phyloP scores from a whole-genome alignment of 495 filamentous ascomycete species.

The Talaromyces nanjingensis region DNA sequence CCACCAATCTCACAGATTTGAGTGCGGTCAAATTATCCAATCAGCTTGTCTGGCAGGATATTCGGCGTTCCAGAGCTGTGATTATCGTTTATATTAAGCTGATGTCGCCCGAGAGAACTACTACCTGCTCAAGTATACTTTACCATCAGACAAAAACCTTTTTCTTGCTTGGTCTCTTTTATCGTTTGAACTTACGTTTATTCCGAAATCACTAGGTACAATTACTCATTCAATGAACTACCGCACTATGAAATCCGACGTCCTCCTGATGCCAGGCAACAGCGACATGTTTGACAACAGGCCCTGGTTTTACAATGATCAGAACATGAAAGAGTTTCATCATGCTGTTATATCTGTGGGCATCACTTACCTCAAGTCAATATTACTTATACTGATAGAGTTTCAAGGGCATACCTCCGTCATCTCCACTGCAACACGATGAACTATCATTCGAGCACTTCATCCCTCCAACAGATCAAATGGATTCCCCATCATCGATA shows the following conservation, averaged over 20 bases:
- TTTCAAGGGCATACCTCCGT: background rate
- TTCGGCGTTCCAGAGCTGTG: background rate
- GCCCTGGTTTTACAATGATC: background rate
- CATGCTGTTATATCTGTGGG: background rate
- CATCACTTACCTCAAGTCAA: background rate
- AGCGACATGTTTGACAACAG: background rate
- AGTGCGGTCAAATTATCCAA: background rate
- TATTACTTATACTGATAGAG: background rate
- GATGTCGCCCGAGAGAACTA: background rate
- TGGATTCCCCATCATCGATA: background rate
- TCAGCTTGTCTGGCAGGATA: background rate
- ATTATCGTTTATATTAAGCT: conserved; percentile 4
- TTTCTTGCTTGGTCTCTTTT: background rate
- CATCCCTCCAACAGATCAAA: background rate
- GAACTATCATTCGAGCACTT: conserved; percentile 6
- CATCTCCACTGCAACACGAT: background rate
- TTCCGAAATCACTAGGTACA: too few species aligned
- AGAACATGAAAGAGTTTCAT: background rate
- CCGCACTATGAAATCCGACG: background rate
- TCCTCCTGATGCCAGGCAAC: conserved; percentile 5
- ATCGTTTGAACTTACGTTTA: too few species aligned
- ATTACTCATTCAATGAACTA: background rate
- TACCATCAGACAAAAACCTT: background rate
- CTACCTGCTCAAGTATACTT: background rate
- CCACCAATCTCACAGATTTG: background rate